Conservation (phyloP, 2,329 filamentous ascomycete genomes). For the Tolypocladium ovalisporum region DNA sequence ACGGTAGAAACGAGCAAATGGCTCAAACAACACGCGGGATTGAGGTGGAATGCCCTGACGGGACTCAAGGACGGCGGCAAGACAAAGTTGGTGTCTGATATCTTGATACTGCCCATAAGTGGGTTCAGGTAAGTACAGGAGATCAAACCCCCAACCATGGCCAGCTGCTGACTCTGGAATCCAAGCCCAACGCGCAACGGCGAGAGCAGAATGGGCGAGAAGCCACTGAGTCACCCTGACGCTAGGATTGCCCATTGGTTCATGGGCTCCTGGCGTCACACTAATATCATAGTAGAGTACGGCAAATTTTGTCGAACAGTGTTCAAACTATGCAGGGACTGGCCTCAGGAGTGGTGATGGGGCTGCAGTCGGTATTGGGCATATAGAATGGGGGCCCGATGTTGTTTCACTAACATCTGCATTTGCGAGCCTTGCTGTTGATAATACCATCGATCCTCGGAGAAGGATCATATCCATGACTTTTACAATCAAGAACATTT, state of each 20-base stretch:
- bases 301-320: background rate
- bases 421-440: background rate
- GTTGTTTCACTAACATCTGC: background rate
- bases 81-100: background rate
- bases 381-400: background rate
- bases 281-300: background rate
- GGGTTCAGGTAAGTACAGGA: background rate
- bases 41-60: background rate
- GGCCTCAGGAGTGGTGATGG: background rate
- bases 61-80: background rate
- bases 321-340: background rate
- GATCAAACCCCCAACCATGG: too few species aligned
- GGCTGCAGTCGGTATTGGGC: too few species aligned
- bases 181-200: background rate
- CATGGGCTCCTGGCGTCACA: background rate
- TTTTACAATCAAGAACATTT: too few species aligned
- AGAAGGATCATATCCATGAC: background rate
- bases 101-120: background rate
- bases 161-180: background rate
- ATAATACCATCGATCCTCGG: background rate
- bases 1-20: background rate
- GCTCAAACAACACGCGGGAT: background rate
- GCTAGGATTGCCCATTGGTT: background rate
- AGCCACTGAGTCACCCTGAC: background rate
- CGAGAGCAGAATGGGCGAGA: background rate